Evolutionary conservation across 495 filamentous ascomycete genomes (phyloP), one percentile per base, ranked within the genome.

Genomic region (Parathielavia hyrcaniae): DNA sequence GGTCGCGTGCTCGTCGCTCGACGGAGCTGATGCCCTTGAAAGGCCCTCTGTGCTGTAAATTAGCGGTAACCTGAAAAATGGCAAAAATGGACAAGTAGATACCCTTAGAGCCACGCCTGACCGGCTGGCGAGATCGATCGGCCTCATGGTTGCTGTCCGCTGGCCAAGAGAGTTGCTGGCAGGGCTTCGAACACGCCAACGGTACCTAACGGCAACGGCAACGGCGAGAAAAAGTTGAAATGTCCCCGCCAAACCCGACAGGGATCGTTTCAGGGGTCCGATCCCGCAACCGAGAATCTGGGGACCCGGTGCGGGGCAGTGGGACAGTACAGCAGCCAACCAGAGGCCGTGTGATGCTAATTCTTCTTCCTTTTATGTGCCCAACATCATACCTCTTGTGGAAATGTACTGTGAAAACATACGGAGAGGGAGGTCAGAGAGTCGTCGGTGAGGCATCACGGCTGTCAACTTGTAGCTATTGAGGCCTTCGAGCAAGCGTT

Each of bases 121-220:
- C 51, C 71, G 67, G 57, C 70, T 62, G 63, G 70, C 70, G 39
- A 73, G 62, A 53, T 69, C 67, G 67, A 73, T 73, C 69, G 71
- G 59, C 64, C 70, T 70, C 71, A 73, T 73, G 17, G 23, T 67
- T 56, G 50, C 34, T 47, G 32, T 59, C 20, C 30, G 34, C 53
- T 59, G 43, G 51, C 65, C 59, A 44, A 53, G 30, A 51, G 23
- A 17, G 45, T 49, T 52, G 38, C 41, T 55, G 38, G 50, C 49
- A 40, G 56, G 54, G 61, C 55, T 55, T 34, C 7, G 30, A 9
- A 17, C 16, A 35, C 45, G 44, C 20, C 14, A 14, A 43, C 16
- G 49, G n/a, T n/a, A n/a, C n/a, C n/a, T n/a, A n/a, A n/a, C n/a
- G n/a, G n/a, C n/a, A n/a, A 35, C 45, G 44, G 30, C 14, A 14